Percentiles rank a stretch among this genome's conserved stretches.
These are phyloP conservation scores for Hericium erinaceus DNA, from an alignment of 768 basidiomycete species.

Conservation along the genomic window DNA sequence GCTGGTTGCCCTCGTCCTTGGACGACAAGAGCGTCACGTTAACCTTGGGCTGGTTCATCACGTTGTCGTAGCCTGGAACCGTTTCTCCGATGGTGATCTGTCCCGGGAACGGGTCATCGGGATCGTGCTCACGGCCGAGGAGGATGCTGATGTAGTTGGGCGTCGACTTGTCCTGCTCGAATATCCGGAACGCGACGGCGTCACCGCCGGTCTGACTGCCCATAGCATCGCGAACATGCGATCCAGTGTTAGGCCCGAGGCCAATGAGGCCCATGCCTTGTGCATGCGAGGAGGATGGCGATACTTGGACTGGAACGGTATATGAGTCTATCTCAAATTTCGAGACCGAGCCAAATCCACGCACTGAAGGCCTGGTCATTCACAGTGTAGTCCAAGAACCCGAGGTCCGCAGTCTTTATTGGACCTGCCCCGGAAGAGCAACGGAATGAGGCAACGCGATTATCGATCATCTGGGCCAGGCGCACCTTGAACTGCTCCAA, in stretches of 20 bases:
- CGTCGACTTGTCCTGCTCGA: conserved; percentile 45
- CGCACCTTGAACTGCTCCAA: conserved; percentile 42
- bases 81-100: conserved; percentile 56
- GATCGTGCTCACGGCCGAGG: conserved; percentile 51
- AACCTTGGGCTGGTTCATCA: conserved; percentile 43
- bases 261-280: conserved; percentile 37
- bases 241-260: conserved; percentile 55
- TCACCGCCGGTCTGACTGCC: conserved; percentile 30
- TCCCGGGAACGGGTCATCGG: conserved; percentile 42
- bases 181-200: conserved; percentile 55
- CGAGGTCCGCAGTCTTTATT: conserved; percentile 33
- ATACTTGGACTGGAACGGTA: conserved; percentile 29
- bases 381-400: conserved; percentile 36
- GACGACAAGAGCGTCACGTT: conserved; percentile 33
- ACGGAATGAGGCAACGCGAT: not conserved
- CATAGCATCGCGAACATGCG: conserved; percentile 31
- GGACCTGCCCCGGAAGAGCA: conserved; percentile 24
- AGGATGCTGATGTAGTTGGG: conserved; percentile 57
- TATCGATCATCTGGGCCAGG: not conserved
- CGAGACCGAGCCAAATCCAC: conserved; percentile 5
- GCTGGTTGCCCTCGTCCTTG: conserved; percentile 34
- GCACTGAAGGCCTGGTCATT: conserved; percentile 40
- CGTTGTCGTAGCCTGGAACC: conserved; percentile 35
- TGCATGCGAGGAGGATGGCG: conserved; percentile 21
- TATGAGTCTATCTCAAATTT: not conserved